A percentile compares a stretch with the other conserved stretches of the same genome.
phyloP scores from a whole-genome alignment of 331 rosid genomes.

The Quercus tomentella region DNA sequence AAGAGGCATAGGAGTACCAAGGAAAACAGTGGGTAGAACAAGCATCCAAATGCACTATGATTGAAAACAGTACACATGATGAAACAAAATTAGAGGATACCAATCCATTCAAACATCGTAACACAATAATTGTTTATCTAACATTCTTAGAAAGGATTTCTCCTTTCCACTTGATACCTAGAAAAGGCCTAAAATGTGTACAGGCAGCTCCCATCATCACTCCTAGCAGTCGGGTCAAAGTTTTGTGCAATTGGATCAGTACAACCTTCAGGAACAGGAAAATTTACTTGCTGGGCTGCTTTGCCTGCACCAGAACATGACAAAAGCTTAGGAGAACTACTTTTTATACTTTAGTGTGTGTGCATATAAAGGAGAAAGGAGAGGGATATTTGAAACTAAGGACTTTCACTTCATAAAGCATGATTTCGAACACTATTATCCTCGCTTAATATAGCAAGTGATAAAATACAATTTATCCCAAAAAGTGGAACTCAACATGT shows the following conservation, averaged over 20 bases:
- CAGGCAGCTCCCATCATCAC: slow-evolving; percentile 78
- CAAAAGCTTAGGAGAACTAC: neutral
- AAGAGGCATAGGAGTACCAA: too few relatives aligned
- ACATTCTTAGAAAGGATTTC: slow-evolving; percentile 17
- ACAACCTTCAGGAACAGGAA: slow-evolving; percentile 81
- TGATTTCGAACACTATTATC: neutral
- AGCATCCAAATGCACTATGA: neutral
- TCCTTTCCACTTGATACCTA: slow-evolving; percentile 13
- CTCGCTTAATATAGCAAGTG: too few relatives aligned
- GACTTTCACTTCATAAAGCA: neutral
- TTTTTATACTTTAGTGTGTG: neutral
- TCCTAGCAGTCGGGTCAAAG: slow-evolving; percentile 90
- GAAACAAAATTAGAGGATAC: slow-evolving; percentile 33
- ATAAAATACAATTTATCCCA: too few relatives aligned
- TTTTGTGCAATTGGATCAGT: slow-evolving; percentile 67
- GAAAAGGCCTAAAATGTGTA: slow-evolving; percentile 40
- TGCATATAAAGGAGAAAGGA: neutral
- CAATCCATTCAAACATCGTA: slow-evolving; percentile 23
- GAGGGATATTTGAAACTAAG: neutral
- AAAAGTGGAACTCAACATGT: too few relatives aligned
- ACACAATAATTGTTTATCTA: slow-evolving; percentile 16
- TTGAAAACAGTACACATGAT: slow-evolving; percentile 15
- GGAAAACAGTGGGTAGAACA: too few relatives aligned
- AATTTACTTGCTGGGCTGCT: slow-evolving; percentile 66
- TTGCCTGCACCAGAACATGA: slow-evolving; percentile 40